These are phyloP conservation scores for Lojkania enalia DNA, from an alignment of 2,329 filamentous ascomycete genomes.

Conservation along the genomic window DNA sequence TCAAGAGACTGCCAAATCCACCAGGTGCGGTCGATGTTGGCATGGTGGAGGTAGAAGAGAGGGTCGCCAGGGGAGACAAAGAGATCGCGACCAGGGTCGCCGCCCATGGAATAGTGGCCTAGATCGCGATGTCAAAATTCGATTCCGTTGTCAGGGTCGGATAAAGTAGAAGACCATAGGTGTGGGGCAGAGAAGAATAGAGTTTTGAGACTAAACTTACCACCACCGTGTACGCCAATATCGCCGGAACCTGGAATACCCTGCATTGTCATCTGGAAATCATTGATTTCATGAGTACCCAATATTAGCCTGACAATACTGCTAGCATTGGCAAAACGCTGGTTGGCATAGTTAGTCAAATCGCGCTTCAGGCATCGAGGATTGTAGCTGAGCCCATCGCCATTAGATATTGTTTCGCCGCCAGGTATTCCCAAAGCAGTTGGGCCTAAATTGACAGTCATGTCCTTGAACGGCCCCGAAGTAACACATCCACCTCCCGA, in stretches of 20 bases:
- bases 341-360: conserved; percentile 6
- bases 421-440: conserved; percentile 16
- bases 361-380: conserved; percentile 28
- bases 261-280: conserved; percentile 39
- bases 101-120: conserved; percentile 21
- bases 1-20: conserved; percentile 24
- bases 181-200: neutral
- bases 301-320: conserved; percentile 15
- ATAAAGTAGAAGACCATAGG: neutral
- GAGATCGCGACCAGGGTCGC: conserved; percentile 27
- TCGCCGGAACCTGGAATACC: conserved; percentile 27
- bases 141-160: neutral
- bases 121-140: neutral
- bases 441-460: conserved; percentile 30
- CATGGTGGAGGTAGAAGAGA: conserved; percentile 51
- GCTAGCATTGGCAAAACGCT: conserved; percentile 9
- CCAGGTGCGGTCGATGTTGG: conserved; percentile 1
- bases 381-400: conserved; percentile 19
- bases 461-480: conserved; percentile 21
- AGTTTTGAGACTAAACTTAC: conserved; percentile 5
- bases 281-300: conserved; percentile 24
- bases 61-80: conserved; percentile 35
- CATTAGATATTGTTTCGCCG: conserved; percentile 8
- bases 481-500: conserved; percentile 31
- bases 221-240: conserved; percentile 36